Evolutionary conservation across 1,284 basidiomycete genomes (phyloP).

Genomic region (Cutaneotrichosporon dermatis): DNA sequence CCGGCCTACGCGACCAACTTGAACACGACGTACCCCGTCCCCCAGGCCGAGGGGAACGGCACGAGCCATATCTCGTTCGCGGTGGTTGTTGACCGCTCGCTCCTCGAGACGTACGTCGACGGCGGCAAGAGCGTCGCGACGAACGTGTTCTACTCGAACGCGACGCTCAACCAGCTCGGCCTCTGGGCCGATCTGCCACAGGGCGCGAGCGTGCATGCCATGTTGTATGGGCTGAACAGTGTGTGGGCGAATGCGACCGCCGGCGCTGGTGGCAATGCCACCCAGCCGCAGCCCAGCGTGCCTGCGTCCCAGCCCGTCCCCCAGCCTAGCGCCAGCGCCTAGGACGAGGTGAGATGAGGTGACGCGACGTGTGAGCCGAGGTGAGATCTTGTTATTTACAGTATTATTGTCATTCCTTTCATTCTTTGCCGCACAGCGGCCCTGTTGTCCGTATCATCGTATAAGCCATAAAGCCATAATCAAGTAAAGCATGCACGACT

Average conservation of each 20-base stretch:
- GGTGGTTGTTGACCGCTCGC: constrained; percentile 36
- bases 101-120: constrained; percentile 43
- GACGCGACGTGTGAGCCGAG: no score
- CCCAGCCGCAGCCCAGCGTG: no score
- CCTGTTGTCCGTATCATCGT: no score
- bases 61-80: constrained; percentile 9
- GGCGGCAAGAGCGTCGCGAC: constrained; percentile 7
- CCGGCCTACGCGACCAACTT: not conserved
- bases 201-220: not conserved
- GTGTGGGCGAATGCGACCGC: not conserved
- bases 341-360: no score
- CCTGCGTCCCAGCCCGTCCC: no score
- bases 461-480: no score
- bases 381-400: no score
- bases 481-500: no score
- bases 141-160: not conserved
- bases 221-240: not conserved
- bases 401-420: no score
- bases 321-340: no score
- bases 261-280: not conserved
- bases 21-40: not conserved
- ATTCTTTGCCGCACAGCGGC: no score
- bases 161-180: constrained; percentile 1
- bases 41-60: not conserved
- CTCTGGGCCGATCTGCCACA: constrained; percentile 1